Conservation (phyloP, 2,329 filamentous ascomycete species). For the Talaromyces sp. region DNA sequence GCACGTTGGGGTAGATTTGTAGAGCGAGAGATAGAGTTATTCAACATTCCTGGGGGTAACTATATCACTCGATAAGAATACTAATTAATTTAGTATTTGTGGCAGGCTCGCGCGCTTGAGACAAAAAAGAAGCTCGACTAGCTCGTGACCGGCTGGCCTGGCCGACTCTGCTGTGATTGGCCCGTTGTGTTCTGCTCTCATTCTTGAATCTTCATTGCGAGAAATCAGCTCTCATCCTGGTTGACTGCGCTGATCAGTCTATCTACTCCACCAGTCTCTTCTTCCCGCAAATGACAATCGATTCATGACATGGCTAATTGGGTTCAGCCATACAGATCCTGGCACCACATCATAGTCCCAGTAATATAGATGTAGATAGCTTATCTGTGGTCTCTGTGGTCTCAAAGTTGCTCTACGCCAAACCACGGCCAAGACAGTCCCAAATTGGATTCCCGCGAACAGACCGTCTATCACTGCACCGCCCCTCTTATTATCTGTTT, state of each 20-base stretch:
- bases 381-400: background rate
- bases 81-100: background rate
- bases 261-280: too few species aligned
- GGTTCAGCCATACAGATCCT: background rate
- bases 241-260: background rate
- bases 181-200: background rate
- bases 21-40: background rate
- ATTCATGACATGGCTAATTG: background rate
- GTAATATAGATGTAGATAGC: background rate
- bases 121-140: slow-evolving; percentile 6
- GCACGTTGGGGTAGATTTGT: too few species aligned
- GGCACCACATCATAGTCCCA: background rate
- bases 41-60: slow-evolving; percentile 1
- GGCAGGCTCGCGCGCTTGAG: slow-evolving; percentile 7
- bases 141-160: background rate
- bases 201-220: too few species aligned
- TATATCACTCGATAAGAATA: background rate
- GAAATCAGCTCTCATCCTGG: too few species aligned
- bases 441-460: background rate
- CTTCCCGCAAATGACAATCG: too few species aligned
- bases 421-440: background rate
- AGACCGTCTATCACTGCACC: background rate
- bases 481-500: background rate
- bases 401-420: background rate
- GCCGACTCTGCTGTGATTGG: background rate